Conservation (phyloP, 768 basidiomycete species). For the Cubamyces sp. region DNA sequence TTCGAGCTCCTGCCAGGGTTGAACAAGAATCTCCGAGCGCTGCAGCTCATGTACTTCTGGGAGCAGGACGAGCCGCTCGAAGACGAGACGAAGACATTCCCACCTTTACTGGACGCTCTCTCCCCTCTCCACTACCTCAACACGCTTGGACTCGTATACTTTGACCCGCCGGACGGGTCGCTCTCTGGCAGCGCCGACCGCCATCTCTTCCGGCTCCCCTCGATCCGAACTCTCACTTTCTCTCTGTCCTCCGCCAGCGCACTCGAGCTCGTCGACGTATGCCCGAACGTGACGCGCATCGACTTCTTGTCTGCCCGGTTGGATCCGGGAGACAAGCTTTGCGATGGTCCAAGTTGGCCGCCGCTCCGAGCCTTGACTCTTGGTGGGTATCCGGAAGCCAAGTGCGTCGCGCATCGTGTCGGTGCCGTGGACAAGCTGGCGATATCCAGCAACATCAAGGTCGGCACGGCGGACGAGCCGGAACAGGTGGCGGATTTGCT, state of each 20-base stretch:
- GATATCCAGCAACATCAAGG: neutral
- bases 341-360: slow-evolving; percentile 1
- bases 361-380: neutral
- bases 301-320: neutral
- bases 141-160: slow-evolving; percentile 2
- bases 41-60: slow-evolving; percentile 6
- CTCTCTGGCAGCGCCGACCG: neutral
- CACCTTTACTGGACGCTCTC: neutral
- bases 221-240: neutral
- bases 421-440: neutral
- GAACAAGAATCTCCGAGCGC: neutral
- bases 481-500: neutral
- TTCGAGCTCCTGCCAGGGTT: neutral
- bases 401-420: neutral
- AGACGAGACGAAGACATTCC: slow-evolving; percentile 8
- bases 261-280: slow-evolving; percentile 7
- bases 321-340: neutral
- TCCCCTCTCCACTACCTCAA: neutral
- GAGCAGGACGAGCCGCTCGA: slow-evolving; percentile 1
- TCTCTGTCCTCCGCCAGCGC: neutral
- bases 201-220: neutral
- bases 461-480: neutral
- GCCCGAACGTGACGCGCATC: neutral
- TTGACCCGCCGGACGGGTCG: neutral
- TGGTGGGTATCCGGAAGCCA: neutral